Evolutionary conservation across 2,329 filamentous ascomycete species (phyloP), one percentile per base, ranked within the genome.

Genomic region (Colletotrichum truncatum): DNA sequence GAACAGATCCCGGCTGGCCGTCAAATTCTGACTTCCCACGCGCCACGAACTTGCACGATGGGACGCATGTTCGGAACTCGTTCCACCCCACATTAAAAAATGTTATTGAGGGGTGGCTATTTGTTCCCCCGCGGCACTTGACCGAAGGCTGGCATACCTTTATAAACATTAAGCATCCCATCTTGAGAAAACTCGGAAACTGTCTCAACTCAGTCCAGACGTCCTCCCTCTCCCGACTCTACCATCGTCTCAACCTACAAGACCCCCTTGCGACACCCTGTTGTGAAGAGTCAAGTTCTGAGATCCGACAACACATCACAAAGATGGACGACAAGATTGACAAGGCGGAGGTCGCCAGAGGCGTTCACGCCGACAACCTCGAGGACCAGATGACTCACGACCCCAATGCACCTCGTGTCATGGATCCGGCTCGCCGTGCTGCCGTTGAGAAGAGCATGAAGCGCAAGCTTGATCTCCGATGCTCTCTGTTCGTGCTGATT

Each of bases 381-480:
- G 57, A 62, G 34, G 36, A 66, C 49, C 49, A 51, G 21, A 26
- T 11, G 11, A n/a, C 41, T 0, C 28, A 28, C 2, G 63, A 63
- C 12, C 49, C 63, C 23, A 66, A 66, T 34, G 63, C 49, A 7
- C 63, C 57, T 10, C 57, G 57, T 14, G 21, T 16, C 38, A 66
- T 66, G 64, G 78, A 80, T 61, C 78, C 82, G 0, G 85, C 84
- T 39, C 83, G 87, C 64, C 85, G 89, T 11, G 72, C 73, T 1
- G 72, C 73, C 12, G 84, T 90, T n/a, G 91, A 94, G 76, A 87
- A 85, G 75, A 84, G 81, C 34, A 78, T 94, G 70, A 85, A 88
- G 75, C 85, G 88, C 70, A 94, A 93, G 78, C 88, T 94, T 58
- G 92, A 94, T 73, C 70, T 84, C 18, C 84, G 91, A 65, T 93